Evolutionary conservation across 805 yeast genomes (phyloP), one percentile per base, ranked within the genome.

Genomic region (Monosporozyma solicola): DNA sequence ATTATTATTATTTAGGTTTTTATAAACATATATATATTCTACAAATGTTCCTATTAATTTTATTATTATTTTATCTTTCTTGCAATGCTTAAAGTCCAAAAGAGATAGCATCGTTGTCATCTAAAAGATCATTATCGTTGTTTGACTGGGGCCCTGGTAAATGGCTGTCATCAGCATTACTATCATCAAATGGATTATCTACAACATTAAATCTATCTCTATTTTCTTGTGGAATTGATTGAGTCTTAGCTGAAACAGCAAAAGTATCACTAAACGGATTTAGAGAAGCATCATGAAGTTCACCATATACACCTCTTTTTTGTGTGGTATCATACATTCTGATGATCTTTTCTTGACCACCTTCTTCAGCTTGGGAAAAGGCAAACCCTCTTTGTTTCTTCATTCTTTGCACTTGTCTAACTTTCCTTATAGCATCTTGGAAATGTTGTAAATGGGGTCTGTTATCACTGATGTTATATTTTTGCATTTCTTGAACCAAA

Each of bases 361-460:
- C 71, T 66, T 87, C 96, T 57, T 89, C 96, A 48, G 87, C 90
- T 69, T 94, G 98, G 6, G 97, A 90, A 63, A 94, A 94, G 1
- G 99, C 99, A 75, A 88, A 94, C 5, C 99, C 99, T 71, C 98
- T 83, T 72, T 94, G 99, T 65, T 94, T 94, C 67, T 95, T 87
- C 87, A 94, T 92, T 69, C 99, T 80, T 69, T 92, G 96, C 41
- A 94, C 98, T 70, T 95, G 99, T 70, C 99, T 84, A 25, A 94
- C 98, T 66, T 90, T 94, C 65, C 98, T 79, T 53, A 94, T 94
- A 5, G 98, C 97, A 68, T 86, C 90, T 70, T 94, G 99, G 77
- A 94, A 94, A 58, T 91, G 95, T 60, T 90, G 96, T 79, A 91
- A 82, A 61, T 97, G 82, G n/a, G 99, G 99, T 58, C 96, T 79